These are phyloP conservation scores for Diaporthe destruens DNA, from an alignment of 2,329 filamentous ascomycete species.

Conservation along the genomic window DNA sequence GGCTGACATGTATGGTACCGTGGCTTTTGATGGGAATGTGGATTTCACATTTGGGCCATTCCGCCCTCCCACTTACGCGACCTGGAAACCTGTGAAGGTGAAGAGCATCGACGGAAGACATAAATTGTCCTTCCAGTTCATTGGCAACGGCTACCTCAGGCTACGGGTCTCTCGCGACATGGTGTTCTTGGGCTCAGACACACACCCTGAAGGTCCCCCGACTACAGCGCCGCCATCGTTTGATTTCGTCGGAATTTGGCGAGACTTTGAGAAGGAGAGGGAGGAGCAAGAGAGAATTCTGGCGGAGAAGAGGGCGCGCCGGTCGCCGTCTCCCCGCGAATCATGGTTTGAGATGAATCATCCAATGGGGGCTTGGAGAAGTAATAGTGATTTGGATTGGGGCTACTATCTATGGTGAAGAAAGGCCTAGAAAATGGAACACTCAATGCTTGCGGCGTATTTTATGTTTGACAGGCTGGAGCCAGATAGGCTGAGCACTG, in stretches of 20 bases:
- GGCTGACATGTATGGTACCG: background rate
- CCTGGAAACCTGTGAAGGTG: background rate
- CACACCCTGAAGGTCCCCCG: background rate
- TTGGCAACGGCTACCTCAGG: slow-evolving; percentile 15
- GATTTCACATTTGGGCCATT: slow-evolving; percentile 14
- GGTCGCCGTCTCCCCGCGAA: background rate
- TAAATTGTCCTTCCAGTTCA: slow-evolving; percentile 1
- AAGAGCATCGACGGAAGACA: background rate
- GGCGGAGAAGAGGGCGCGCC: background rate
- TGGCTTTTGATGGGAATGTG: background rate
- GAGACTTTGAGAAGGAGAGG: background rate
- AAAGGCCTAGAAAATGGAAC: too few relatives aligned
- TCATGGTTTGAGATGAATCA: slow-evolving; percentile 17
- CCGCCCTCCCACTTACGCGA: background rate
- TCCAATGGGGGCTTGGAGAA: slow-evolving; percentile 22
- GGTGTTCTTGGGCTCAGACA: background rate
- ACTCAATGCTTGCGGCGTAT: too few relatives aligned
- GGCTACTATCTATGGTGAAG: too few relatives aligned
- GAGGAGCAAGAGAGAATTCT: background rate
- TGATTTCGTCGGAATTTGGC: slow-evolving; percentile 21
- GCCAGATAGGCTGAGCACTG: too few relatives aligned
- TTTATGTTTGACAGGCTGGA: too few relatives aligned
- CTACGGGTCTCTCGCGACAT: slow-evolving; percentile 9
- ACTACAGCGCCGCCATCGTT: slow-evolving; percentile 10
- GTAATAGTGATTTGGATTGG: too few relatives aligned